Percentiles rank a stretch among this genome's conserved stretches.
Conservation (phyloP, 192 early-diverging fungal species). For the Phlyctochytrium bullatum region DNA sequence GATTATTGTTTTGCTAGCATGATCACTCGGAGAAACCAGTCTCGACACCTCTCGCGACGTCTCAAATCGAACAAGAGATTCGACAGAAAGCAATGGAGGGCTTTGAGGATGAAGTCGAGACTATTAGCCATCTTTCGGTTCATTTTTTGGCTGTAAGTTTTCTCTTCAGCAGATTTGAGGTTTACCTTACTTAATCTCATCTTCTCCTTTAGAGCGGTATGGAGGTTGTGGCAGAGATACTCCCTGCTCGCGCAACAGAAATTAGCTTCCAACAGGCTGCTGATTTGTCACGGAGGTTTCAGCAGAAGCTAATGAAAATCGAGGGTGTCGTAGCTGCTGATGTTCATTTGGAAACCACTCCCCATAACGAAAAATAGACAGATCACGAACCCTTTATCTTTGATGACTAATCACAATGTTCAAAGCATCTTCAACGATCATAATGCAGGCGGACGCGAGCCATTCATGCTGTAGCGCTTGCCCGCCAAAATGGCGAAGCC, state of each 20-base stretch:
- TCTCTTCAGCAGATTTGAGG: neutral
- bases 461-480: no score
- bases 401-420: no score
- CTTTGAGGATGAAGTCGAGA: constrained; percentile 14
- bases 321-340: constrained; percentile 19
- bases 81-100: constrained; percentile 10
- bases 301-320: constrained; percentile 1
- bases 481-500: no score
- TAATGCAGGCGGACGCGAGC: no score
- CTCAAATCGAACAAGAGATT: constrained; percentile 25
- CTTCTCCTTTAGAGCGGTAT: constrained; percentile 2
- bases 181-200: neutral
- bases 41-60: constrained; percentile 11
- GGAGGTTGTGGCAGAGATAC: constrained; percentile 22
- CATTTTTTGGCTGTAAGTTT: constrained; percentile 30
- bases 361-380: no score
- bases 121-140: constrained; percentile 21
- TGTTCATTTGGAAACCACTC: constrained; percentile 27
- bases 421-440: no score
- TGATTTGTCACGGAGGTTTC: constrained; percentile 2
- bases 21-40: constrained; percentile 15
- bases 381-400: no score
- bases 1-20: neutral
- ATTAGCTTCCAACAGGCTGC: constrained; percentile 8
- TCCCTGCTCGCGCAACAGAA: neutral